Percentiles rank a stretch among this genome's conserved stretches.
Conservation (phyloP, 2,329 filamentous ascomycete species). For the Drechslerella coelobrocha region DNA sequence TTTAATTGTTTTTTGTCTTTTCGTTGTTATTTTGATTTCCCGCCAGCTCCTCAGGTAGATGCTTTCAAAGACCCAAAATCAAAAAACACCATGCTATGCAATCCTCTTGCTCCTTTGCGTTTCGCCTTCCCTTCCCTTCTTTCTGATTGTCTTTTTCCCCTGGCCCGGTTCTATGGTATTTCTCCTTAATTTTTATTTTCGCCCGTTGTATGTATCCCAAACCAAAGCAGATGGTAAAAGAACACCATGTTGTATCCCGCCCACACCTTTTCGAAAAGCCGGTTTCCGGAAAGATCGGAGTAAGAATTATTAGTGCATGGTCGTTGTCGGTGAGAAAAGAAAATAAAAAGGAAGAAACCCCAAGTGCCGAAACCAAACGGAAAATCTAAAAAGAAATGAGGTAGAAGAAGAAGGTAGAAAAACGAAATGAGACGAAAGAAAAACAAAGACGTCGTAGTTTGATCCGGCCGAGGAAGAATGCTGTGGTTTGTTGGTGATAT, state of each 20-base stretch:
- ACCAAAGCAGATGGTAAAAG: slow-evolving; percentile 43
- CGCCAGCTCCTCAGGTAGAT: slow-evolving; percentile 11
- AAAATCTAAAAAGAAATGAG: slow-evolving; percentile 11
- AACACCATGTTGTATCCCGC: slow-evolving; percentile 16
- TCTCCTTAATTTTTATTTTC: neutral
- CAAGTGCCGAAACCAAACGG: too few species aligned
- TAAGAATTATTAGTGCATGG: slow-evolving; percentile 11
- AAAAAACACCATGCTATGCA: slow-evolving; percentile 37
- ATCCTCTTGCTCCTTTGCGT: neutral
- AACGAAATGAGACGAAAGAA: neutral
- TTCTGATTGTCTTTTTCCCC: neutral
- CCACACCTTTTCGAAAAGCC: slow-evolving; percentile 44
- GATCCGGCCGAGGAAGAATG: slow-evolving; percentile 10
- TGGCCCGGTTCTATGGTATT: slow-evolving; percentile 12
- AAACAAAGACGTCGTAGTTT: slow-evolving; percentile 11
- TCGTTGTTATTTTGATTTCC: slow-evolving; percentile 4
- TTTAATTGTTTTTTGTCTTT: slow-evolving; percentile 40
- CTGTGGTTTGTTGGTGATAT: slow-evolving; percentile 22
- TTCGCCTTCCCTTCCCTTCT: neutral
- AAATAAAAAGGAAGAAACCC: slow-evolving; percentile 13
- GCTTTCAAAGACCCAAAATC: slow-evolving; percentile 11
- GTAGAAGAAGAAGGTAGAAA: slow-evolving; percentile 12
- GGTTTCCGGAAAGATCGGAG: slow-evolving; percentile 33
- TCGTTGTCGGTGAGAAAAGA: slow-evolving; percentile 25
- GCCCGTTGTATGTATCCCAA: slow-evolving; percentile 4